phyloP scores from a whole-genome alignment of 2,329 filamentous ascomycete genomes.

The Cytospora paraplurivora region DNA sequence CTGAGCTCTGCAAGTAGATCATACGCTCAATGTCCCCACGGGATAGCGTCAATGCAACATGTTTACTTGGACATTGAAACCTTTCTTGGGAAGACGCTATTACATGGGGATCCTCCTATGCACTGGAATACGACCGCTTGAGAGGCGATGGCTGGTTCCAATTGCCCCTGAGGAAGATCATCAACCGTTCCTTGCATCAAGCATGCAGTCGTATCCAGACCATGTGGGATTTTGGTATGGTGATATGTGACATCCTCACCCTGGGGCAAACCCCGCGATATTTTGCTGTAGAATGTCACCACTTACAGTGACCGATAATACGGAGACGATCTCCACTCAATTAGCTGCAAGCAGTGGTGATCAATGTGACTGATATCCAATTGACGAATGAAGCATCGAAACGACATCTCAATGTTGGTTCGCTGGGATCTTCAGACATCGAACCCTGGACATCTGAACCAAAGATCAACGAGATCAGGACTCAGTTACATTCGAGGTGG shows the following conservation, averaged over 20 bases:
- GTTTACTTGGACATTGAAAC: neutral
- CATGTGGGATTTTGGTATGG: too few relatives aligned
- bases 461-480: too few relatives aligned
- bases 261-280: neutral
- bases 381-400: neutral
- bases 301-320: neutral
- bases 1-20: neutral
- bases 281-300: neutral
- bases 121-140: too few relatives aligned
- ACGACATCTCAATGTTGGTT: neutral
- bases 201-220: too few relatives aligned
- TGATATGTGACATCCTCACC: neutral
- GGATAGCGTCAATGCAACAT: neutral
- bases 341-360: neutral
- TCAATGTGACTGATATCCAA: neutral
- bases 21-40: neutral
- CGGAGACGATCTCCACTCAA: neutral
- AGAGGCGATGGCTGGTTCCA: too few relatives aligned
- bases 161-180: too few relatives aligned
- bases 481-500: neutral
- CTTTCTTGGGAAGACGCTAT: too few relatives aligned
- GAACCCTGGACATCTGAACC: too few relatives aligned
- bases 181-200: too few relatives aligned
- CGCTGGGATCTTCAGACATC: neutral
- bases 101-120: too few relatives aligned